Base-by-base conservation (phyloP, 176 grass and related monocot species). In the Areca catechu region DNA sequence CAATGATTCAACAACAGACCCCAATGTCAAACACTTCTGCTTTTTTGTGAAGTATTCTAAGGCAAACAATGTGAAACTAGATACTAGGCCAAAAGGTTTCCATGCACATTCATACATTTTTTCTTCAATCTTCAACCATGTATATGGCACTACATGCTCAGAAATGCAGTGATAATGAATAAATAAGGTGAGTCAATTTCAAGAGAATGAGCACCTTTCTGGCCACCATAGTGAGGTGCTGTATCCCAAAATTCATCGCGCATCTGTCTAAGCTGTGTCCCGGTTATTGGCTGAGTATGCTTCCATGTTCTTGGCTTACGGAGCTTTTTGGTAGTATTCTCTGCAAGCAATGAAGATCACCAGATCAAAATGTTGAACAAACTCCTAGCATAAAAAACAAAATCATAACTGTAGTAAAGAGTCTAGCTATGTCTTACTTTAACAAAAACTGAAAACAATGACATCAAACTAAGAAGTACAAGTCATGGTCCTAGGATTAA, bases 231-330 rank as follows among this genome's bases (percentile, higher is more conserved):
- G 50, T 85, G 81, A 61, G 77, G 81, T 74, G 86, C 43, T 27
- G 86, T 89, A 63, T 89, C 86, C 86, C 81, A 89, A 73, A 71
- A 71, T 24, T 71, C 68, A 20, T 71, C 68, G 16, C 68, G 56
- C 57, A 53, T 71, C 57, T 71, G 77, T 56, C 3, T 85, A 53
- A 89, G 86, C 25, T 89, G 81, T 23, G 43, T 51, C 24, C 65
- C 24, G 55, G 86, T 89, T 78, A 89, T 70, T 5, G 74, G 71
- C 20, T 89, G 77, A 14, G 75, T 58, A 61, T 85, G 81, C 78
- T 85, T 89, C 86, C 86, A 89, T 21, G 74, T 62, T 59, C 85
- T 89, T 50, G 86, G 86, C 58, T 89, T 89, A 48, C 67, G 70
- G 62, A 89, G 27, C 62, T 85, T 89, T 66, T 85, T 89, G 34